Percentiles rank a stretch among this genome's conserved stretches.
These are phyloP conservation scores for Solanum rostratum DNA, from an alignment of 257 asterid species.

Conservation along the genomic window DNA sequence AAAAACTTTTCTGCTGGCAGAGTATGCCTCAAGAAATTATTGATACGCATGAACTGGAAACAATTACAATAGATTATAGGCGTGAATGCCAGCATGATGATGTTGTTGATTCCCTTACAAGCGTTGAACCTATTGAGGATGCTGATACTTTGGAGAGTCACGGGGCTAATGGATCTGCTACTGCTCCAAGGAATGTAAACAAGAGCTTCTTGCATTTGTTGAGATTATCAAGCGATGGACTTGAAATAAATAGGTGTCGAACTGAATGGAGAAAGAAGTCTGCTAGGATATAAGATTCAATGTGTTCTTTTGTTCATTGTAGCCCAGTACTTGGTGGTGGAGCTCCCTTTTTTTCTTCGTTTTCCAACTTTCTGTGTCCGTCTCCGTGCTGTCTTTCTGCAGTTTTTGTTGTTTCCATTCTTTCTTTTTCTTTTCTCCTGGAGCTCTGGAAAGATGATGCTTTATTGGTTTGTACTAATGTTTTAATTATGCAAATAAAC, in stretches of 20 bases:
- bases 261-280: slow-evolving; percentile 89
- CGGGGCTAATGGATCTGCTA: slow-evolving; percentile 44
- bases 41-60: slow-evolving; percentile 65
- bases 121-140: slow-evolving; percentile 32
- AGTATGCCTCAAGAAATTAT: slow-evolving; percentile 86
- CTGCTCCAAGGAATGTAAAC: slow-evolving; percentile 15
- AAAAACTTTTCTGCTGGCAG: slow-evolving; percentile 24
- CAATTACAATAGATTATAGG: slow-evolving; percentile 79
- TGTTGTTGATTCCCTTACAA: slow-evolving; percentile 84
- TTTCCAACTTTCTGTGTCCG: background rate
- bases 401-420: background rate
- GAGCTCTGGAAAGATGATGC: background rate
- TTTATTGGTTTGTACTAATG: background rate
- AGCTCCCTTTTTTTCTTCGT: background rate
- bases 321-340: background rate
- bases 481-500: background rate
- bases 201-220: slow-evolving; percentile 43
- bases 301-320: background rate
- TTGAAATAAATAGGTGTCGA: slow-evolving; percentile 83
- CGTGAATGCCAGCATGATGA: slow-evolving; percentile 92
- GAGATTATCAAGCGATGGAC: slow-evolving; percentile 54
- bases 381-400: background rate
- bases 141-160: slow-evolving; percentile 17
- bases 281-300: slow-evolving; percentile 30
- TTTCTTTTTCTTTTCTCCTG: background rate